Percentiles rank a stretch among this genome's conserved stretches.
Conservation (phyloP, 306 rosid genomes). For the Mucuna pruriens region DNA sequence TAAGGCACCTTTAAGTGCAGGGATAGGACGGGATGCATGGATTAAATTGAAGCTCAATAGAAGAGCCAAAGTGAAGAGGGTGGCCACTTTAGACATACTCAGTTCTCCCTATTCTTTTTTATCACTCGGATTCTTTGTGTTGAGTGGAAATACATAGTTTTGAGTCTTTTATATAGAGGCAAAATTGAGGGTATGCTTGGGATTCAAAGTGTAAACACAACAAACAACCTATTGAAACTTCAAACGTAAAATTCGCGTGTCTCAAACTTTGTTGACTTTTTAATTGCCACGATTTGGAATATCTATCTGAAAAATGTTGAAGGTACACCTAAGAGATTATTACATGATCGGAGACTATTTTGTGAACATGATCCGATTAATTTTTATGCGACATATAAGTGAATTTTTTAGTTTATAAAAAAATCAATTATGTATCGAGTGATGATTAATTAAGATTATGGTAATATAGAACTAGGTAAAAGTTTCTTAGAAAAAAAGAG, state of each 20-base stretch:
- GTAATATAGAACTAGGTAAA: too few species aligned
- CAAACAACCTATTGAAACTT: conserved; percentile 13
- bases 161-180: conserved; percentile 27
- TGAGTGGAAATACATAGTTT: neutral
- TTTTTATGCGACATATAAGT: too few species aligned
- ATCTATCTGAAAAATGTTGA: too few species aligned
- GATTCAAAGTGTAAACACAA: conserved; percentile 22
- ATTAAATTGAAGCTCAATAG: conserved; percentile 55
- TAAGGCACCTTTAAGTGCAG: conserved; percentile 3
- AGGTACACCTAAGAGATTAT: too few species aligned
- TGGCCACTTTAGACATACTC: conserved; percentile 52
- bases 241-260: conserved; percentile 31
- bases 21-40: conserved; percentile 47
- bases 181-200: conserved; percentile 6
- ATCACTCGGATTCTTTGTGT: conserved; percentile 25
- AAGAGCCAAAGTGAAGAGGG: conserved; percentile 58
- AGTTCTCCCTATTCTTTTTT: neutral
- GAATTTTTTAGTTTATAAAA: too few species aligned
- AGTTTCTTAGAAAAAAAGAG: too few species aligned
- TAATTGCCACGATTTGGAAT: neutral
- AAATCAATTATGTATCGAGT: too few species aligned
- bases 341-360: too few species aligned
- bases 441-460: too few species aligned
- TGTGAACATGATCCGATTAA: too few species aligned
- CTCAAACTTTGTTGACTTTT: conserved; percentile 37